These are phyloP conservation scores for Haplosporangium sp. DNA, from an alignment of 371 early-diverging fungal genomes.

Conservation along the genomic window DNA sequence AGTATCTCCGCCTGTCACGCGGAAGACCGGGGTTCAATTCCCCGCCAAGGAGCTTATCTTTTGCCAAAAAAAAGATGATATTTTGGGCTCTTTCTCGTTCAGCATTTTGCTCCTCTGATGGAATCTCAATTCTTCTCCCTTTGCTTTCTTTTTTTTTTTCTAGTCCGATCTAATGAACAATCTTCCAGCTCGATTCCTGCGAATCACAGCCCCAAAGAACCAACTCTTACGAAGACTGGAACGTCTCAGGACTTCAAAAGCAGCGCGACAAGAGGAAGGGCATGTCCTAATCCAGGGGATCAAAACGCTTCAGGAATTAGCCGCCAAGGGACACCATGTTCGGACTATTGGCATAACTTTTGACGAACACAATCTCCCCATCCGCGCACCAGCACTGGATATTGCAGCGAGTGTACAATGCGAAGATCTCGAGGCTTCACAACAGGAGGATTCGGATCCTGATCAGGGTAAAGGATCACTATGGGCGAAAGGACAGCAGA, in stretches of 20 bases:
- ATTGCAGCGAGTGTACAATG: slow-evolving; percentile 10
- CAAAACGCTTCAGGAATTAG: slow-evolving; percentile 45
- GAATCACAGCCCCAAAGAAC: slow-evolving; percentile 34
- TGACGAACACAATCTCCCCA: slow-evolving; percentile 27
- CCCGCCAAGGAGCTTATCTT: too few species aligned
- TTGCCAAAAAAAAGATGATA: too few species aligned
- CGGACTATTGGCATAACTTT: slow-evolving; percentile 43
- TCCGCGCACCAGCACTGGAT: slow-evolving; percentile 33
- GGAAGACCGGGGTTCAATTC: too few species aligned
- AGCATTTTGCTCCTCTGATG: too few species aligned
- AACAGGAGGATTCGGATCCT: background rate
- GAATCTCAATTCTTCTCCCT: background rate
- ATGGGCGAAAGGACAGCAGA: background rate
- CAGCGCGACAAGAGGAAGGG: slow-evolving; percentile 24
- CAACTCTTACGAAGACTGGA: slow-evolving; percentile 27
- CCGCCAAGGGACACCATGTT: slow-evolving; percentile 24
- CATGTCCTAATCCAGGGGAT: slow-evolving; percentile 46
- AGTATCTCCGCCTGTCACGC: too few species aligned
- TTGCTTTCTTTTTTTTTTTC: background rate
- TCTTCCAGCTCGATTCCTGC: slow-evolving; percentile 36
- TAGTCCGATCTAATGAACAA: slow-evolving; percentile 4
- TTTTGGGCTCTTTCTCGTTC: too few species aligned
- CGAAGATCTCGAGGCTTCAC: background rate
- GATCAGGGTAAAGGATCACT: too few species aligned
- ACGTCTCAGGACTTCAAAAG: slow-evolving; percentile 25